Conservation (phyloP, 169 alveolate species). For the Plasmodium sp. region DNA sequence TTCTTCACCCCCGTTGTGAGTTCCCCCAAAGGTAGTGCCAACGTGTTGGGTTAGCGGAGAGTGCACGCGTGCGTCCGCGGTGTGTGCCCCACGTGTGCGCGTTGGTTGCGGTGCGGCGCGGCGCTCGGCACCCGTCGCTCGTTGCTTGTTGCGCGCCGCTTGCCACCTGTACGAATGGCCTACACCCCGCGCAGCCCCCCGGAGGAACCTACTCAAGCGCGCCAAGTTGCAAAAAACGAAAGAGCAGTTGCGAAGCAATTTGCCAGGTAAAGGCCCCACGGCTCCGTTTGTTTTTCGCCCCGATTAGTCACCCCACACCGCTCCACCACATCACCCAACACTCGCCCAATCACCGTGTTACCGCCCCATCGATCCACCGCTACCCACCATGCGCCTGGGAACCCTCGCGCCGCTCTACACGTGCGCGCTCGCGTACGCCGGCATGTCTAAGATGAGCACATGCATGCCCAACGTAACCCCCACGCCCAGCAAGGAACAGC, state of each 20-base stretch:
- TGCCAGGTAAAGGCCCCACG: not conserved
- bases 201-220: not conserved
- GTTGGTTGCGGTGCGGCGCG: not conserved
- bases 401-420: not conserved
- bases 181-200: not conserved
- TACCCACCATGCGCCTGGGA: not conserved
- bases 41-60: not conserved
- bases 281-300: not conserved
- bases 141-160: not conserved
- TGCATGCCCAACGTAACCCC: not conserved
- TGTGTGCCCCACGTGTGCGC: not conserved
- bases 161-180: not conserved
- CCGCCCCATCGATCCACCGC: not conserved
- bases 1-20: not conserved
- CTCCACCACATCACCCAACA: no score
- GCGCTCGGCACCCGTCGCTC: not conserved
- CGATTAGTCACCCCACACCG: not conserved
- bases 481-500: not conserved
- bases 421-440: not conserved
- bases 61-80: not conserved
- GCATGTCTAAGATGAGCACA: not conserved
- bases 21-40: not conserved
- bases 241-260: not conserved
- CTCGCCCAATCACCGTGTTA: not conserved
- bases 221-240: not conserved